These are phyloP conservation scores for Hansenula lynferdii DNA, from an alignment of 1,139 yeast species.

Conservation along the genomic window DNA sequence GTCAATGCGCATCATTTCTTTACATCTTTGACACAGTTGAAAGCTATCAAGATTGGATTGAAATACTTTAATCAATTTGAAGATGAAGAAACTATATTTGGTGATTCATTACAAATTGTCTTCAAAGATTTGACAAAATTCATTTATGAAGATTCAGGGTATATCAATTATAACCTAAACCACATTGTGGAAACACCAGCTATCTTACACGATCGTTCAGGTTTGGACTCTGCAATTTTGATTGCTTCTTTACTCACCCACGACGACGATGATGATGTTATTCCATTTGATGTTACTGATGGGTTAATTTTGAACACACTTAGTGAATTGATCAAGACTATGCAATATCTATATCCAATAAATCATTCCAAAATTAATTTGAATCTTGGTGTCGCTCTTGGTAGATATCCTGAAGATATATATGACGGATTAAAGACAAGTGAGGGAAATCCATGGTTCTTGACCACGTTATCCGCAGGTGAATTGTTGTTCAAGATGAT, in stretches of 20 bases:
- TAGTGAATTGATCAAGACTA: slow-evolving; percentile 52
- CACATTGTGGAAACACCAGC: slow-evolving; percentile 70
- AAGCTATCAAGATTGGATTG: slow-evolving; percentile 61
- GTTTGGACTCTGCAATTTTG: slow-evolving; percentile 76
- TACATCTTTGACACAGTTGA: slow-evolving; percentile 69
- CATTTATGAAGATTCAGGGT: slow-evolving; percentile 40
- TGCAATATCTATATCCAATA: slow-evolving; percentile 72
- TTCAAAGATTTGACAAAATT: slow-evolving; percentile 19
- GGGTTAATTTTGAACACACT: slow-evolving; percentile 54
- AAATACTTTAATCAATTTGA: slow-evolving; percentile 37
- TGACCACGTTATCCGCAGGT: slow-evolving; percentile 78
- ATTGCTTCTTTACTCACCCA: slow-evolving; percentile 67
- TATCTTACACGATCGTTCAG: slow-evolving; percentile 47
- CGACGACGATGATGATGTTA: slow-evolving; percentile 34
- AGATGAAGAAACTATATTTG: slow-evolving; percentile 23
- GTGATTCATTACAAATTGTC: slow-evolving; percentile 7
- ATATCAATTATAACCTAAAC: slow-evolving; percentile 36
- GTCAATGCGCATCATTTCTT: slow-evolving; percentile 69
- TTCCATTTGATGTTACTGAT: slow-evolving; percentile 61
- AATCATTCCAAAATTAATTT: slow-evolving; percentile 45
- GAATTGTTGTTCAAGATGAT: slow-evolving; percentile 34
- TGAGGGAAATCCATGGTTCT: slow-evolving; percentile 95
- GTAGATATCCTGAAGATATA: slow-evolving; percentile 91
- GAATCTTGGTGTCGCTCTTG: slow-evolving; percentile 66
- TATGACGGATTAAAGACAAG: slow-evolving; percentile 75